Conservation (phyloP, 2,329 filamentous ascomycete species). For the Cercospora sp. region DNA sequence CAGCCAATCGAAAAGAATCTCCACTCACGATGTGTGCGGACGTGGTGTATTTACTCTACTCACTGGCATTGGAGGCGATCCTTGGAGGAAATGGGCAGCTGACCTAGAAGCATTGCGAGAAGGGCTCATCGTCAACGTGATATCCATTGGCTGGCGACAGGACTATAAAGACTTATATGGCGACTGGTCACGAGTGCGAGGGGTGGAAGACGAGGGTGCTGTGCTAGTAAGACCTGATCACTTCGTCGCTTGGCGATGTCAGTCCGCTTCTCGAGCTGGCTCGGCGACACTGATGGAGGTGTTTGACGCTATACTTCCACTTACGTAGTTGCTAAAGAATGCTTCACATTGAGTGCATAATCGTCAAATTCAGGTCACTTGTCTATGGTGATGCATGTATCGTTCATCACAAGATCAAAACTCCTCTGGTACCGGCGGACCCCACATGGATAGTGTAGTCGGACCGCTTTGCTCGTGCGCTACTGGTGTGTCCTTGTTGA, state of each 20-base stretch:
- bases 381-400: background rate
- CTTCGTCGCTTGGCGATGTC: conserved; percentile 52
- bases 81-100: conserved; percentile 54
- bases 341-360: no score
- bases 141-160: conserved; percentile 27
- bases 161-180: conserved; percentile 61
- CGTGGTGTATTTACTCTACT: conserved; percentile 48
- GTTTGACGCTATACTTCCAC: background rate
- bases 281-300: background rate
- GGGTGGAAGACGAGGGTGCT: conserved; percentile 57
- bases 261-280: background rate
- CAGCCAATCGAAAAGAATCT: conserved; percentile 48
- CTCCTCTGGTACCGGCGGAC: conserved; percentile 33
- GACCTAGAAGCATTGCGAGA: conserved; percentile 30
- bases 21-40: conserved; percentile 60
- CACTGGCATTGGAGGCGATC: conserved; percentile 52
- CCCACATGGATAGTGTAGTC: conserved; percentile 33
- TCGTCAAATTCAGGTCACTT: no score
- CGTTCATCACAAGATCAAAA: background rate
- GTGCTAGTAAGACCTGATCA: conserved; percentile 59
- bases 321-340: no score
- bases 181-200: conserved; percentile 55
- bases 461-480: conserved; percentile 42
- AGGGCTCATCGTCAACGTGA: conserved; percentile 49
- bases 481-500: conserved; percentile 55